Evolutionary conservation across 805 yeast species (phyloP).

Genomic region (Candida alai): DNA sequence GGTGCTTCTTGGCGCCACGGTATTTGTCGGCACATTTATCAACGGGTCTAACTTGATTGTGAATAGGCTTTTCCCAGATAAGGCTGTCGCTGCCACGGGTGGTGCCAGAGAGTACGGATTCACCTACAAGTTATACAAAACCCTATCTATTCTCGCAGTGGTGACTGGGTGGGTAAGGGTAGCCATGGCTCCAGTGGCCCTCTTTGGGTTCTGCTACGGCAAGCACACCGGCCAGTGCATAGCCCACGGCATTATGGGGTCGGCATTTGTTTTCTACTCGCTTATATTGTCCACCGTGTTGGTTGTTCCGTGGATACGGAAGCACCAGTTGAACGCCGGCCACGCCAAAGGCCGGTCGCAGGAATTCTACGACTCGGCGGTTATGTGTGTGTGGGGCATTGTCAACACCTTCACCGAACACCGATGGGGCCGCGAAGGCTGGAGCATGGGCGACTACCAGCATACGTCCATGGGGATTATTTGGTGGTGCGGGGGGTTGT

Average conservation of each 20-base stretch:
- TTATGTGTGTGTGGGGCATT: slow-evolving; percentile 88
- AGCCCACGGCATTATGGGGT: slow-evolving; percentile 97
- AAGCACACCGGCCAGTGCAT: slow-evolving; percentile 89
- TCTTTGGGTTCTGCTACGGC: slow-evolving; percentile 84
- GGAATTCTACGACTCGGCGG: slow-evolving; percentile 77
- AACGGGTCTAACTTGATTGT: slow-evolving; percentile 48
- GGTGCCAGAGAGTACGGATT: slow-evolving; percentile 34
- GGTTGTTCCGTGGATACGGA: slow-evolving; percentile 70
- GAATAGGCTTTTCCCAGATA: slow-evolving; percentile 30
- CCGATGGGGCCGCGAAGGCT: slow-evolving; percentile 83
- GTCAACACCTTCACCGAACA: slow-evolving; percentile 96
- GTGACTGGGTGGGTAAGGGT: slow-evolving; percentile 75
- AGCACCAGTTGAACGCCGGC: slow-evolving; percentile 27
- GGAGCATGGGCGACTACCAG: slow-evolving; percentile 93
- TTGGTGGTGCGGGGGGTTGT: slow-evolving; percentile 93
- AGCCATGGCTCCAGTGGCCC: slow-evolving; percentile 76
- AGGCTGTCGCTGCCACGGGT: slow-evolving; percentile 14
- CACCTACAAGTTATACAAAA: slow-evolving; percentile 34
- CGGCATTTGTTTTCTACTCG: slow-evolving; percentile 80
- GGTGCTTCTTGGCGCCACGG: slow-evolving; percentile 41
- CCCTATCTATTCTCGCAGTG: slow-evolving; percentile 43
- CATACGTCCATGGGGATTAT: slow-evolving; percentile 95
- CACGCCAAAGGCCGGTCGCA: slow-evolving; percentile 45
- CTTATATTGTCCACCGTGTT: slow-evolving; percentile 63
- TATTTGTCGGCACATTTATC: slow-evolving; percentile 53